Conservation (phyloP, 768 basidiomycete species). For the Dendrothele bispora region DNA sequence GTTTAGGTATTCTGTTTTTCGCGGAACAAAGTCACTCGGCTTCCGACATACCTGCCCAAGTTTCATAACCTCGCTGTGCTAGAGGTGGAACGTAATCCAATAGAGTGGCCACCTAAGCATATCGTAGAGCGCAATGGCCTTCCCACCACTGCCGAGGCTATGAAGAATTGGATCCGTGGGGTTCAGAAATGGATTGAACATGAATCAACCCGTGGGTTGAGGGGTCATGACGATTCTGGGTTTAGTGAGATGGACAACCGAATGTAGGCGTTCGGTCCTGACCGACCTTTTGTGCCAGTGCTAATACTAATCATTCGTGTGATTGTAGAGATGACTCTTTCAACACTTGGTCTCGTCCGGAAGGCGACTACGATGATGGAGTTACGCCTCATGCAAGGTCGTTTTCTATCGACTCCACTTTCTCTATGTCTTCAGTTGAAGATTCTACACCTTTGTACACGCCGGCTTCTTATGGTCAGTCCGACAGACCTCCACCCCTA, state of each 20-base stretch:
- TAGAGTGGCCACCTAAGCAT: constrained; percentile 85
- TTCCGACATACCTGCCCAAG: constrained; percentile 77
- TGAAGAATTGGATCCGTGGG: constrained; percentile 70
- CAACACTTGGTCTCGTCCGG: constrained; percentile 42
- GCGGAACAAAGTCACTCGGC: constrained; percentile 76
- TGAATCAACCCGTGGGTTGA: constrained; percentile 36
- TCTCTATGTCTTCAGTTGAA: constrained; percentile 47
- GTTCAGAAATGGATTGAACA: constrained; percentile 78
- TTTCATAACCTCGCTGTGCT: constrained; percentile 76
- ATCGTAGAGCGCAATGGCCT: constrained; percentile 47
- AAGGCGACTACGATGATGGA: constrained; percentile 34
- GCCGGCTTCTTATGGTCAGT: constrained; percentile 21
- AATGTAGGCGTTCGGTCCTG: constrained; percentile 27
- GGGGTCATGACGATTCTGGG: constrained; percentile 49
- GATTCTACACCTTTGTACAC: constrained; percentile 30
- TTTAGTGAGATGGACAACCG: constrained; percentile 45
- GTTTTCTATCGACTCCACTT: constrained; percentile 61
- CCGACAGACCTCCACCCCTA: constrained; percentile 47
- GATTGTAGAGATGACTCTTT: constrained; percentile 35
- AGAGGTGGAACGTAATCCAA: constrained; percentile 87
- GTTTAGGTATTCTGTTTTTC: constrained; percentile 81
- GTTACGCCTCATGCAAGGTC: constrained; percentile 55
- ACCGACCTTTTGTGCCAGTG: constrained; percentile 8
- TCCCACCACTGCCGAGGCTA: constrained; percentile 45
- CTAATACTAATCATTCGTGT: constrained; percentile 9